Evolutionary conservation across 2,329 filamentous ascomycete genomes (phyloP).

Genomic region (Diaporthe aspalathi): DNA sequence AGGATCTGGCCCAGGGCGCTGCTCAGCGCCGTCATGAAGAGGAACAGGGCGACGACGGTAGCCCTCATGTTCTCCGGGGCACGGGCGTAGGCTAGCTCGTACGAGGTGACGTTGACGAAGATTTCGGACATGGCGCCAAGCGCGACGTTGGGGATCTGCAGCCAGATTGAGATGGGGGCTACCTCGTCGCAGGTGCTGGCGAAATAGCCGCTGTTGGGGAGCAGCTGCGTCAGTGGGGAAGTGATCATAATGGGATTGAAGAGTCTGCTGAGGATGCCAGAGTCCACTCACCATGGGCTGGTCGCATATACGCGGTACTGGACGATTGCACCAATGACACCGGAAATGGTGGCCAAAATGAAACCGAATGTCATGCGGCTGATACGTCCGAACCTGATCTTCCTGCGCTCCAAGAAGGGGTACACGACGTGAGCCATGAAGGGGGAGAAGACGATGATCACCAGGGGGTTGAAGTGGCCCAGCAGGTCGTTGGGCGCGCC

Average conservation of each 20-base stretch:
- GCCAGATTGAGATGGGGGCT: constrained; percentile 62
- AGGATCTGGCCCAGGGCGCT: constrained; percentile 61
- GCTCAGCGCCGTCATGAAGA: constrained; percentile 69
- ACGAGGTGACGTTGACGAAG: constrained; percentile 70
- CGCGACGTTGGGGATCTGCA: constrained; percentile 61
- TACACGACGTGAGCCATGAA: constrained; percentile 67
- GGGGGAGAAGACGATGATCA: constrained; percentile 68
- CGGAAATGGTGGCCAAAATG: constrained; percentile 49
- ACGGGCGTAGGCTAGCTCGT: constrained; percentile 77
- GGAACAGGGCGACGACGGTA: constrained; percentile 66
- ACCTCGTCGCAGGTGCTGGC: constrained; percentile 53
- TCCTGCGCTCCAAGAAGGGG: constrained; percentile 61
- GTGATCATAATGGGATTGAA: background rate
- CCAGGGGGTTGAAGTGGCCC: constrained; percentile 68
- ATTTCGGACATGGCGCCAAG: constrained; percentile 67
- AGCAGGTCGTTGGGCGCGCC: constrained; percentile 71
- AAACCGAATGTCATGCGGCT: constrained; percentile 70
- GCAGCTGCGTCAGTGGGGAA: background rate
- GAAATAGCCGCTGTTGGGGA: constrained; percentile 50
- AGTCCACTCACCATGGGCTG: constrained; percentile 55
- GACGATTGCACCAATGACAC: constrained; percentile 62
- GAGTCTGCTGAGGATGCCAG: background rate
- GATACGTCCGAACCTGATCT: constrained; percentile 69
- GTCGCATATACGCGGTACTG: constrained; percentile 70
- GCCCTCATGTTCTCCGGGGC: constrained; percentile 74